A percentile compares a stretch with the other conserved stretches of the same genome.
These are phyloP conservation scores for Fusarium floridanum DNA, from an alignment of 2,329 filamentous ascomycete species.

Conservation along the genomic window DNA sequence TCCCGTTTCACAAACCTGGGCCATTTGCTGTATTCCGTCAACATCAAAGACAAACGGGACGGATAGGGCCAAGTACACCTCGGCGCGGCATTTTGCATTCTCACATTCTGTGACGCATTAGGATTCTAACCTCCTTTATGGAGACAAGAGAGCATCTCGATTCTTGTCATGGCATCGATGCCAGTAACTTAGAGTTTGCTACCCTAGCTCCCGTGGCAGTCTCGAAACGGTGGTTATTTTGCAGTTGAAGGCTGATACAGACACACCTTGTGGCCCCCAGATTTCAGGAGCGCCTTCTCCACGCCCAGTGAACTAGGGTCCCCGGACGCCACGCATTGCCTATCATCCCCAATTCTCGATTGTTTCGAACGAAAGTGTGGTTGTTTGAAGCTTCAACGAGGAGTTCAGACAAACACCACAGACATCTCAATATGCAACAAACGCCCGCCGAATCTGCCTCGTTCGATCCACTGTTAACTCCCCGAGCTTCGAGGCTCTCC, in stretches of 20 bases:
- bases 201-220: constrained; percentile 19
- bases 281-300: constrained; percentile 46
- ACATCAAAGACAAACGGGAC: not conserved
- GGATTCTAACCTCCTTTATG: not conserved
- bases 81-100: not conserved
- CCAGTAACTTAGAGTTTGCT: constrained; percentile 9
- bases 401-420: constrained; percentile 11
- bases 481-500: not conserved
- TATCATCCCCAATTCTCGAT: constrained; percentile 21
- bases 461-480: not conserved
- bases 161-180: not conserved
- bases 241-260: constrained; percentile 15
- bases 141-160: not conserved
- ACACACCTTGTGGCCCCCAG: constrained; percentile 42
- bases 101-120: not conserved
- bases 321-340: constrained; percentile 31
- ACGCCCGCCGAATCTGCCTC: not conserved
- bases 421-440: constrained; percentile 5
- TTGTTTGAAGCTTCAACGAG: constrained; percentile 8
- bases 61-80: not conserved
- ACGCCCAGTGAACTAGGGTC: constrained; percentile 18
- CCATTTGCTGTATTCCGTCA: not conserved
- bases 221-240: constrained; percentile 19
- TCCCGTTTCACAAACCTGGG: constrained; percentile 11
- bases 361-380: constrained; percentile 11